These are phyloP conservation scores for Trichothecium roseum DNA, from an alignment of 2,329 filamentous ascomycete genomes.

Conservation along the genomic window DNA sequence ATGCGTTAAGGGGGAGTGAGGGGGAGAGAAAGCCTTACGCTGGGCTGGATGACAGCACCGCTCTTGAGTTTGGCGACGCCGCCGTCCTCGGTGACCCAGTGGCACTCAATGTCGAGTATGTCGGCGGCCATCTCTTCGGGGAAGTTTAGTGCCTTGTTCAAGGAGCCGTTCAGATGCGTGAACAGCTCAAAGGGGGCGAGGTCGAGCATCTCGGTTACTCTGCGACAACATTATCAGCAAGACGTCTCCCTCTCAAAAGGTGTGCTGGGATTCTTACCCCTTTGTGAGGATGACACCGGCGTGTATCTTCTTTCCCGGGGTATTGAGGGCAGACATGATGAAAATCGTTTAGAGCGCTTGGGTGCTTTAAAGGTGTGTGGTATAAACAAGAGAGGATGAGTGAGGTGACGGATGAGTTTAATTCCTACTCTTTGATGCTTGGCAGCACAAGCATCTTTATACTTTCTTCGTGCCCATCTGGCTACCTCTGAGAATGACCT, in stretches of 20 bases:
- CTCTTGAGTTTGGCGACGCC: constrained; percentile 8
- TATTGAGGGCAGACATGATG: too few relatives aligned
- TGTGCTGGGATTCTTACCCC: constrained; percentile 14
- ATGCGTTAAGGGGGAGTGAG: too few relatives aligned
- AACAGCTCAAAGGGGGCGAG: constrained; percentile 22
- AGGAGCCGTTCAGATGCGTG: constrained; percentile 8
- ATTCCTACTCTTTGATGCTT: too few relatives aligned
- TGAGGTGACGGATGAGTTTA: too few relatives aligned
- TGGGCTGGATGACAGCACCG: too few relatives aligned
- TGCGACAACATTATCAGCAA: constrained; percentile 5
- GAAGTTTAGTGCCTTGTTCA: constrained; percentile 8
- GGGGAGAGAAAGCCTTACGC: not conserved
- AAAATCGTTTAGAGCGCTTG: too few relatives aligned
- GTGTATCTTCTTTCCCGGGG: constrained; percentile 8
- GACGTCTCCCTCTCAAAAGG: too few relatives aligned
- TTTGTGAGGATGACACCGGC: constrained; percentile 19
- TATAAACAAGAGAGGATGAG: too few relatives aligned
- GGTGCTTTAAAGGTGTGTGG: too few relatives aligned
- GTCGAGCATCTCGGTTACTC: constrained; percentile 21
- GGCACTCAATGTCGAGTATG: constrained; percentile 17
- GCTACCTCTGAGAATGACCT: too few relatives aligned
- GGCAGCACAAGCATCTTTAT: too few relatives aligned
- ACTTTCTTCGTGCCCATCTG: too few relatives aligned
- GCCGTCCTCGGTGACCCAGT: constrained; percentile 21
- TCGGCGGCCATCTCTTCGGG: constrained; percentile 4